Evolutionary conservation across 1,284 basidiomycete species (phyloP).

Genomic region (Takashimella koratensis): DNA sequence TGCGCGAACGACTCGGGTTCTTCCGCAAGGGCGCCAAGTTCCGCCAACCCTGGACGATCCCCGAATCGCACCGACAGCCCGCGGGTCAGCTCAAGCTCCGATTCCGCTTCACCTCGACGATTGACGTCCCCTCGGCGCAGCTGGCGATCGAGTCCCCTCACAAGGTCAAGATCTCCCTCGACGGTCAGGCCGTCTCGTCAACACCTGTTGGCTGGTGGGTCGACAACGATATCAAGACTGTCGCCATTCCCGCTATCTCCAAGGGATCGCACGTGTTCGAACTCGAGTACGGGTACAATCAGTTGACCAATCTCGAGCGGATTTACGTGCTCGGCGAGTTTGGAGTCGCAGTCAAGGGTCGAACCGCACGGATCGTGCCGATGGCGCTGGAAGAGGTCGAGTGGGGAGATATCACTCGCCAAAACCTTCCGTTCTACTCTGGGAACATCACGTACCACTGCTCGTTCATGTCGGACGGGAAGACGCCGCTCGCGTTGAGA

Average conservation of each 20-base stretch:
- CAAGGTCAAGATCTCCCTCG: slow-evolving; percentile 13
- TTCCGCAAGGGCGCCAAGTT: slow-evolving; percentile 24
- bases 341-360: slow-evolving; percentile 22
- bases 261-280: slow-evolving; percentile 20
- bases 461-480: slow-evolving; percentile 7
- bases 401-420: slow-evolving; percentile 28
- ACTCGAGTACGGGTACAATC: slow-evolving; percentile 19
- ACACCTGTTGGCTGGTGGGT: slow-evolving; percentile 25
- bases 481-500: slow-evolving; percentile 11
- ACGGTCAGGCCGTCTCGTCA: slow-evolving; percentile 12
- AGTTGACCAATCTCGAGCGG: slow-evolving; percentile 24
- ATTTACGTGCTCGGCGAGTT: slow-evolving; percentile 31
- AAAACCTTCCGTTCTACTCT: slow-evolving; percentile 31
- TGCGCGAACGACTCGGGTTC: slow-evolving; percentile 20
- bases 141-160: slow-evolving; percentile 25
- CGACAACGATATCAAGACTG: slow-evolving; percentile 25
- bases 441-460: slow-evolving; percentile 29
- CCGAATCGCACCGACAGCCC: slow-evolving; percentile 11
- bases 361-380: slow-evolving; percentile 15
- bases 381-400: slow-evolving; percentile 10
- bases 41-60: slow-evolving; percentile 25
- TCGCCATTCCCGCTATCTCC: slow-evolving; percentile 14
- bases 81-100: slow-evolving; percentile 16
- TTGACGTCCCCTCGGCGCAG: slow-evolving; percentile 6
- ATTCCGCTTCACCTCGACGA: slow-evolving; percentile 15